phyloP scores from a whole-genome alignment of 495 filamentous ascomycete species.

The Cudoniella acicularis region DNA sequence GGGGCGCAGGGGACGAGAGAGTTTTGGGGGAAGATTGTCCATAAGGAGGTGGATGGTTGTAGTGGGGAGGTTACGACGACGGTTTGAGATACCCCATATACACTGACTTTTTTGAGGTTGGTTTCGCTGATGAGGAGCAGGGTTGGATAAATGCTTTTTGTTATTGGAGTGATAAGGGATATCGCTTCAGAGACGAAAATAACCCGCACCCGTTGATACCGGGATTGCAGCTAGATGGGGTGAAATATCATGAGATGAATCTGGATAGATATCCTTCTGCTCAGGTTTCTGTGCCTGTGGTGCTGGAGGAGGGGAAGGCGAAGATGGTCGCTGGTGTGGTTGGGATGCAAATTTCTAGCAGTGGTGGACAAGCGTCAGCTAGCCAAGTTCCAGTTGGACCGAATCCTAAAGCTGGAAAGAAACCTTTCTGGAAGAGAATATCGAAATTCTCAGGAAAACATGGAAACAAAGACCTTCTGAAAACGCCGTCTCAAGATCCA shows the following conservation, averaged over 20 bases:
- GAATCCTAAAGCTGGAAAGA: neutral
- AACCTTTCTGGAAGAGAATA: neutral
- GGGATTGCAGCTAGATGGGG: constrained; percentile 21
- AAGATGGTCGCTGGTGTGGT: constrained; percentile 31
- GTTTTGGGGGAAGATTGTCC: constrained; percentile 35
- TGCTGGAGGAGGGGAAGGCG: constrained; percentile 26
- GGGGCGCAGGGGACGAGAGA: too few species aligned
- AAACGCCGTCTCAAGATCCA: too few species aligned
- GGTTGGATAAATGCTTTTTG: constrained; percentile 42
- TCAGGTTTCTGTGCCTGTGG: constrained; percentile 29
- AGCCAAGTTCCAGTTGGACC: neutral
- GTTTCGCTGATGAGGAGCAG: too few species aligned
- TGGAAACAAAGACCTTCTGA: neutral
- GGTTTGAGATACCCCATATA: neutral
- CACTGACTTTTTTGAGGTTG: constrained; percentile 17
- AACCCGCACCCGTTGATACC: neutral
- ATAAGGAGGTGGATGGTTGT: constrained; percentile 20
- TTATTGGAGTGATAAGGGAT: constrained; percentile 36
- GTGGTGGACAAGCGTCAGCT: neutral
- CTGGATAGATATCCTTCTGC: constrained; percentile 23
- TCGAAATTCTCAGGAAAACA: neutral
- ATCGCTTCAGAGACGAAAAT: constrained; percentile 7
- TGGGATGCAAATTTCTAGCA: neutral
- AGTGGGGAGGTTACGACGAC: constrained; percentile 9
- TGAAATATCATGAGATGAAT: constrained; percentile 19